These are phyloP conservation scores for Flaveria trinervia DNA, from an alignment of 129 eudicot genomes.

Conservation along the genomic window DNA sequence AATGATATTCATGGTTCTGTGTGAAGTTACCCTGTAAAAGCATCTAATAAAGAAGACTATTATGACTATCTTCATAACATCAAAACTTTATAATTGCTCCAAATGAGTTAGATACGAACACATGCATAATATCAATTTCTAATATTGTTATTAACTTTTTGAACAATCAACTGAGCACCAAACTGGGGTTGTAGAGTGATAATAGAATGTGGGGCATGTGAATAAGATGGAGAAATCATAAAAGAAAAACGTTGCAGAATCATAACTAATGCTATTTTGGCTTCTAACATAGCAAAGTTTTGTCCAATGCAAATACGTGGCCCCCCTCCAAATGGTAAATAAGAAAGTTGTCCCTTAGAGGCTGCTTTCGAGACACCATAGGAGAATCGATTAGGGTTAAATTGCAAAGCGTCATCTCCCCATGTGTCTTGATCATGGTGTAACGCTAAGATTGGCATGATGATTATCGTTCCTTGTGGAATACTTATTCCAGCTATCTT, in stretches of 20 bases:
- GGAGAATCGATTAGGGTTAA: conserved; percentile 10
- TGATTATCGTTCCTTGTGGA: conserved; percentile 2
- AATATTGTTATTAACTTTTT: background rate
- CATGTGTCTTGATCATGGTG: conserved; percentile 18
- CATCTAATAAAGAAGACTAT: no score
- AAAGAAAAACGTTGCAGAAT: background rate
- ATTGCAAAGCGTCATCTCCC: conserved; percentile 6
- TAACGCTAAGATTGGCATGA: conserved; percentile 17
- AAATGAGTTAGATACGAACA: no score
- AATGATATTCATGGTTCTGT: no score
- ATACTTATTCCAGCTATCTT: conserved; percentile 13
- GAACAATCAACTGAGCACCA: conserved; percentile 8
- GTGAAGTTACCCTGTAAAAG: no score
- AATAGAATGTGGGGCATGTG: conserved; percentile 12
- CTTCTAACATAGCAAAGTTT: conserved; percentile 17
- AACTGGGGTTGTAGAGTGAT: conserved; percentile 15
- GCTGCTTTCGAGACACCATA: conserved; percentile 5
- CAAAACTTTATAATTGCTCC: no score
- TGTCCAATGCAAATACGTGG: conserved; percentile 20
- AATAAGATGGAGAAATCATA: background rate
- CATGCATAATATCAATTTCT: no score
- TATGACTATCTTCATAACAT: no score
- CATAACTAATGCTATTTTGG: conserved; percentile 10
- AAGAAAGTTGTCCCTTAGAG: background rate
- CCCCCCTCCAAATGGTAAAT: conserved; percentile 20